Conservation (phyloP, 371 early-diverging fungal species). For the Basidiobolus meristosporus region DNA sequence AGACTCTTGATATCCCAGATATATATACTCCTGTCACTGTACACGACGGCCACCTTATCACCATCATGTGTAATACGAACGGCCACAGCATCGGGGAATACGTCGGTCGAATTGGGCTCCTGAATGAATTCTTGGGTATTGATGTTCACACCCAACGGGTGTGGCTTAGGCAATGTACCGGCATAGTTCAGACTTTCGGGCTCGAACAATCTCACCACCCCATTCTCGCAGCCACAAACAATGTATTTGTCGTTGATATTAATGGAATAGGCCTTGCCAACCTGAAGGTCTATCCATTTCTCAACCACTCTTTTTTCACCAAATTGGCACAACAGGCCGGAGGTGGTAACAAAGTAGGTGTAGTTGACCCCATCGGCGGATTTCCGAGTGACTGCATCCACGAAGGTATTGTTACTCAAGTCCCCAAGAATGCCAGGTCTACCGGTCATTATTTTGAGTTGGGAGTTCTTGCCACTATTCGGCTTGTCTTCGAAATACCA, state of each 20-base stretch:
- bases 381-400: slow-evolving; percentile 35
- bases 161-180: slow-evolving; percentile 50
- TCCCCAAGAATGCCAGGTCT: slow-evolving; percentile 46
- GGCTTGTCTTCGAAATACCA: slow-evolving; percentile 45
- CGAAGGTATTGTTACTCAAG: slow-evolving; percentile 45
- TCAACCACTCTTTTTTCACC: slow-evolving; percentile 40
- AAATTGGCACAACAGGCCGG: slow-evolving; percentile 47
- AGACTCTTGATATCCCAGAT: slow-evolving; percentile 57
- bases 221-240: slow-evolving; percentile 55
- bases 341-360: slow-evolving; percentile 46
- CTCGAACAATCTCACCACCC: slow-evolving; percentile 54
- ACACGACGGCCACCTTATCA: slow-evolving; percentile 3
- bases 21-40: slow-evolving; percentile 42
- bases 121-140: slow-evolving; percentile 9
- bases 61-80: slow-evolving; percentile 18
- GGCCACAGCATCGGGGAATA: slow-evolving; percentile 40
- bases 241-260: slow-evolving; percentile 32
- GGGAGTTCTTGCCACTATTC: slow-evolving; percentile 3
- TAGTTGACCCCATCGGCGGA: slow-evolving; percentile 13
- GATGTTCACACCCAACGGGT: slow-evolving; percentile 48
- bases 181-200: slow-evolving; percentile 41
- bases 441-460: slow-evolving; percentile 45
- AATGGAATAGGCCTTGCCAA: slow-evolving; percentile 33
- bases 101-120: slow-evolving; percentile 12
- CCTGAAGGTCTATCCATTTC: slow-evolving; percentile 66